Percentiles rank a stretch among this genome's conserved stretches.
Evolutionary conservation across 371 early-diverging fungal species (phyloP).

Genomic region (Cladochytrium tenue): DNA sequence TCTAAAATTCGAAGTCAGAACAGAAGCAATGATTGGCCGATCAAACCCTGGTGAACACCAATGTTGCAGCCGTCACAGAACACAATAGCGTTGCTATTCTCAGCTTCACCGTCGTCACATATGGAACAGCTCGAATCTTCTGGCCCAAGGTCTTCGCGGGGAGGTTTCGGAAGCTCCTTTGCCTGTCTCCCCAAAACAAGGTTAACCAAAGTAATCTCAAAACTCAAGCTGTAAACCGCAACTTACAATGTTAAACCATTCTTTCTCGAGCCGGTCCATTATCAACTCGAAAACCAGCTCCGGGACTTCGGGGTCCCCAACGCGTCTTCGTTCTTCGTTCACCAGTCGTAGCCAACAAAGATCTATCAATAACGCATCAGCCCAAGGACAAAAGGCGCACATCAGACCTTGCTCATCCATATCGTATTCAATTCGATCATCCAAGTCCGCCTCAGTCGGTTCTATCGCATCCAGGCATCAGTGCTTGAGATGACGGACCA

Average conservation of each 20-base stretch:
- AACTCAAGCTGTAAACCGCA: not conserved
- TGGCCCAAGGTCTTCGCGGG: conserved; percentile 47
- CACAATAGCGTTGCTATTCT: conserved; percentile 96
- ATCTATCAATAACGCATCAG: no score
- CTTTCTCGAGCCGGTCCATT: conserved; percentile 92
- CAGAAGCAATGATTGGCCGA: conserved; percentile 50
- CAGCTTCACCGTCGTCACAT: conserved; percentile 94
- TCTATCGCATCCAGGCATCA: no score
- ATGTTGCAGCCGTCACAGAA: conserved; percentile 99
- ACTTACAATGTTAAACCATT: conserved; percentile 85
- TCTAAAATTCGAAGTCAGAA: conserved; percentile 53
- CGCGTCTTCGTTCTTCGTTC: conserved; percentile 66
- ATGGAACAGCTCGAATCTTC: conserved; percentile 90
- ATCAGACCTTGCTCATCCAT: conserved; percentile 92
- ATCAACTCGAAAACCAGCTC: conserved; percentile 80
- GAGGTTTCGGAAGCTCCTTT: conserved; percentile 58
- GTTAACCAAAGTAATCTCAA: not conserved
- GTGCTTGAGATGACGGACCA: conserved; percentile 54
- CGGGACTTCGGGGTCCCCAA: conserved; percentile 53
- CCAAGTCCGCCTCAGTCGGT: conserved; percentile 80
- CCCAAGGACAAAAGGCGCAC: not conserved
- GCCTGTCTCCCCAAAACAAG: conserved; percentile 36
- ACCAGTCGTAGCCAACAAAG: conserved; percentile 72
- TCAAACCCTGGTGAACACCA: conserved; percentile 99
- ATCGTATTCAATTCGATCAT: conserved; percentile 87